Conservation (phyloP, 148 eudicot genomes). For the Agrostemma githago region DNA sequence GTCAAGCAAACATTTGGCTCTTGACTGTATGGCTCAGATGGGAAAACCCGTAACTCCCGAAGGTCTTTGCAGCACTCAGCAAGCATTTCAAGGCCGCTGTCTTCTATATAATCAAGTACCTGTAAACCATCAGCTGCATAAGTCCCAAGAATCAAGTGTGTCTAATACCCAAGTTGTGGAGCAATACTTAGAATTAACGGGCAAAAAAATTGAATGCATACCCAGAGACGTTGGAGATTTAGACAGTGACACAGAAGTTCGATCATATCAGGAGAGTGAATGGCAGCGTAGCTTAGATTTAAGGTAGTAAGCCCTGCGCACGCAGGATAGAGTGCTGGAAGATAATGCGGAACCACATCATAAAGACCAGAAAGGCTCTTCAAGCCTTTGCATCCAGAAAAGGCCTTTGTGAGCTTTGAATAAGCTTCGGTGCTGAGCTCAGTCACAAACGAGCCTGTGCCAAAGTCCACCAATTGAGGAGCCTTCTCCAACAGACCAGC, state of each 20-base stretch:
- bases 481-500: constrained; percentile 58
- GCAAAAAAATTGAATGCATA: constrained; percentile 29
- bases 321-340: constrained; percentile 64
- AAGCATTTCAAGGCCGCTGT: constrained; percentile 65
- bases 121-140: constrained; percentile 22
- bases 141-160: background rate
- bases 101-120: constrained; percentile 92
- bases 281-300: constrained; percentile 78
- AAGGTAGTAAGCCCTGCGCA: constrained; percentile 76
- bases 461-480: constrained; percentile 74
- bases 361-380: constrained; percentile 78
- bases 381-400: constrained; percentile 63
- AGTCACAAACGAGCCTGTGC: constrained; percentile 66
- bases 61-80: constrained; percentile 48
- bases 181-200: background rate
- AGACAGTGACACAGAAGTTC: constrained; percentile 65
- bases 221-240: constrained; percentile 79
- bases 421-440: constrained; percentile 59
- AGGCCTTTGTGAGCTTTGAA: constrained; percentile 48
- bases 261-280: constrained; percentile 66
- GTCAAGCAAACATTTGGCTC: constrained; percentile 77
- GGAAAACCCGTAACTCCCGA: background rate
- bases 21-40: constrained; percentile 53
- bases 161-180: background rate
- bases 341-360: constrained; percentile 75